phyloP scores from a whole-genome alignment of 768 basidiomycete species.

The Boletus fagicola region DNA sequence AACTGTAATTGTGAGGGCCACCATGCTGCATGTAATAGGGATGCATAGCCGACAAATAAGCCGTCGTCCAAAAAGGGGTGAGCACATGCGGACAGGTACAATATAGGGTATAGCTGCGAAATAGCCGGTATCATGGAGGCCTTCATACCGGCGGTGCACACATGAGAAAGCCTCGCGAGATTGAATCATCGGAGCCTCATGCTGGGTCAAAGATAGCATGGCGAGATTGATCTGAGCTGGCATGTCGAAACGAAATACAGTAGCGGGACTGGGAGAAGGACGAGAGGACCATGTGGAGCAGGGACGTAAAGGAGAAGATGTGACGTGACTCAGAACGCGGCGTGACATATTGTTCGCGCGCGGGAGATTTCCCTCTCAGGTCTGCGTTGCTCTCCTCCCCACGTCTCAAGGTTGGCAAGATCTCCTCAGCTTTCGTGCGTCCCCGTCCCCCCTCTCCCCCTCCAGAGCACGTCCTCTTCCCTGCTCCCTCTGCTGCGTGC shows the following conservation, averaged over 20 bases:
- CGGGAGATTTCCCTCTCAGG: slow-evolving; percentile 15
- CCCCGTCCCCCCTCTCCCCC: neutral
- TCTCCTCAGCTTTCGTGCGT: slow-evolving; percentile 20
- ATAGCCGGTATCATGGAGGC: neutral
- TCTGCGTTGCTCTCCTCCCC: slow-evolving; percentile 28
- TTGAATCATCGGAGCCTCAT: neutral
- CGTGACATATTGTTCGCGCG: slow-evolving; percentile 9
- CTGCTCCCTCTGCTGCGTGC: neutral
- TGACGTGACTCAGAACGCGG: neutral
- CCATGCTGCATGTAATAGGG: neutral
- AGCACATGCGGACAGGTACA: slow-evolving; percentile 9
- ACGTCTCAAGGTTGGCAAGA: slow-evolving; percentile 23
- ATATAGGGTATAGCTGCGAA: neutral
- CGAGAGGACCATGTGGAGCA: slow-evolving; percentile 14
- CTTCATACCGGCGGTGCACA: neutral
- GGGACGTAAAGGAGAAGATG: slow-evolving; percentile 13
- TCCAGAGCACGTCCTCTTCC: slow-evolving; percentile 4
- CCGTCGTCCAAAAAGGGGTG: neutral
- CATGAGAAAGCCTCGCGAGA: neutral
- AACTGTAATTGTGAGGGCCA: neutral
- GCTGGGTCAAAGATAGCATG: slow-evolving; percentile 3
- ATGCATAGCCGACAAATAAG: slow-evolving; percentile 3
- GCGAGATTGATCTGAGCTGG: slow-evolving; percentile 2
- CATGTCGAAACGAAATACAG: too few species aligned
- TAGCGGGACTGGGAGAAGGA: neutral